Base-by-base conservation (phyloP, 495 filamentous ascomycete species). In the Annulohypoxylon nitens region DNA sequence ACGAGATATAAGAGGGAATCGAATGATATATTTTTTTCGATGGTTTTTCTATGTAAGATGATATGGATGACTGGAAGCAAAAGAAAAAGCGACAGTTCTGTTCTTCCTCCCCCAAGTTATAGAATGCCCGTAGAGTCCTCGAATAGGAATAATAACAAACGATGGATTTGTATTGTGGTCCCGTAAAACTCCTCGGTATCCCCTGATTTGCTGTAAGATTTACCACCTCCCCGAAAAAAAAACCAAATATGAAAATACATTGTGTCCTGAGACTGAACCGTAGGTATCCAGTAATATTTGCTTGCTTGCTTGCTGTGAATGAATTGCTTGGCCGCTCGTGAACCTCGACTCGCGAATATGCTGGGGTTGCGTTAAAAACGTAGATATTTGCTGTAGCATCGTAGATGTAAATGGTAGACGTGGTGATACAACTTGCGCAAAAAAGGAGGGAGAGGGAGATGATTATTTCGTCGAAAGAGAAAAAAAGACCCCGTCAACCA, bases 361-460 rank as follows among this genome's bases (percentile, higher is more conserved):
- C 61, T 66, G 45, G 12, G 30, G 1, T 43, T 65, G 57, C 55
- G 50, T 47, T 47, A 57, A 64, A 57, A 64, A 61, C 34, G 57
- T 33, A 41, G 53, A 36, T 36, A 36, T 26, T 59, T 10, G 48
- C 18, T 51, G 54, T 25, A 39, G 53, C 5, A 36, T 57, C 20
- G 25, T 45, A 8, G 61, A 55, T 60, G 61, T 58, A 61, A 53
- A 48, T 53, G 61, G 11, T 60, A 60, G 37, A 39, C 5, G 6
- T 41, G 72, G 63, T 75, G 63, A 63, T 75, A 75, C 72, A 75
- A 70, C 63, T 63, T 64, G 66, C 55, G 54, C 14, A 63, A 70
- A 70, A 64, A 67, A 26, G 65, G n/a, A 18, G 16, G 30, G 14
- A 30, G 30, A 30, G 30, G 30, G 5, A 30, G 30, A 30, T 30